Evolutionary conservation across 2,329 filamentous ascomycete genomes (phyloP), one percentile per base, ranked within the genome.

Genomic region (Ophiostoma perfectum): DNA sequence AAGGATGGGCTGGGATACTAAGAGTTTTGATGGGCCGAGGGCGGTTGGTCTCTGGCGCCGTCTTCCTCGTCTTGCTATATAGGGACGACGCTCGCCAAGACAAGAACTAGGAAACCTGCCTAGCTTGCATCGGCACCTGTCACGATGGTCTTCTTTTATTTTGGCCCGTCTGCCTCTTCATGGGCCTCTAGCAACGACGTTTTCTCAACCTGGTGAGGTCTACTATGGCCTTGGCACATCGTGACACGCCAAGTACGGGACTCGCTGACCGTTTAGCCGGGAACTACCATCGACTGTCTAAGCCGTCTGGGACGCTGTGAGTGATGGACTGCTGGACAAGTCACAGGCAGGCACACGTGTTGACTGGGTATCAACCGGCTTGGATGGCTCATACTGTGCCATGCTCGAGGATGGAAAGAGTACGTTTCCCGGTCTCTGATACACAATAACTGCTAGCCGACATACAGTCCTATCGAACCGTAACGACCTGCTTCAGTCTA

Each of bases 321-420:
- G 49, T 8, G n/a, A 52, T 52, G 49, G 49, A 16, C 49, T 52
- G n/a, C n/a, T 12, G 6, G 16, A 52, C n/a, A 52, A 52, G 49
- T 52, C 49, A 5, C 49, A 52, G n/a, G n/a, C 49, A 52, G 49
- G 49, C 49, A 52, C n/a, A 6, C 49, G 16, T 18, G 7, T 52
- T 8, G 49, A 52, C n/a, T 52, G 49, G n/a, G 11, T 27, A 1
- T 52, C 49, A 6, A 52, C 49, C n/a, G 49, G 49, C n/a, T 11
- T 5, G 3, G 49, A 52, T 52, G 49, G 49, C 49, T 52, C 49
- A 18, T 52, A 52, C 49, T 52, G 49, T 18, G 49, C 27, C 49
- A 52, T 52, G 49, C 49, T 52, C 49, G 18, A 52, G 49, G 49
- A 27, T 52, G 49, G 49, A 52, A 52, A 27, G 49, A 52, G 49